phyloP scores from a whole-genome alignment of 768 basidiomycete genomes.

The Russula dissimulans region DNA sequence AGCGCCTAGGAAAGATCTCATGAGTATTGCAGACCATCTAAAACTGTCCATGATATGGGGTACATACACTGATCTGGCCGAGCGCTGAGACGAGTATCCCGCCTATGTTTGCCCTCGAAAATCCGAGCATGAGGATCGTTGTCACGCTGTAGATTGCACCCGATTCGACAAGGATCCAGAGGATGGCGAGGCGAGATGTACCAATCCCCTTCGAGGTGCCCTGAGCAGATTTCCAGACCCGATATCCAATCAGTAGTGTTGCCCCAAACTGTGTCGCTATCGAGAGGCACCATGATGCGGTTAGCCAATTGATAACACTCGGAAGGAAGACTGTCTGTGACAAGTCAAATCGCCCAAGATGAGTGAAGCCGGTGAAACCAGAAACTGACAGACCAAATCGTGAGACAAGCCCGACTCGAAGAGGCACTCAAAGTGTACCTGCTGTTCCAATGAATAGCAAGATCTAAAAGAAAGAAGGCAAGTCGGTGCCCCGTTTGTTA shows the following conservation, averaged over 20 bases:
- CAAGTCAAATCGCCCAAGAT: neutral
- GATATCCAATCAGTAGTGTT: slow-evolving; percentile 10
- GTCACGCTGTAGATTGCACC: slow-evolving; percentile 11
- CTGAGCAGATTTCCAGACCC: neutral
- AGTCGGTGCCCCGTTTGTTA: neutral
- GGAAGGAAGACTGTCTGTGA: neutral
- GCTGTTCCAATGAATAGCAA: neutral
- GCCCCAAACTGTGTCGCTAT: slow-evolving; percentile 12
- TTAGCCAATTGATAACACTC: slow-evolving; percentile 1
- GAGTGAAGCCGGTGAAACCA: neutral
- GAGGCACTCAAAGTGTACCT: neutral
- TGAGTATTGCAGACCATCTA: no score
- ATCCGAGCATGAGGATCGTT: slow-evolving; percentile 1
- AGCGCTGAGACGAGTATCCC: neutral
- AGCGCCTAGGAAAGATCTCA: neutral
- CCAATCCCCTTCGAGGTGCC: neutral
- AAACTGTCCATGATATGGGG: no score
- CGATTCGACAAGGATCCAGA: slow-evolving; percentile 15
- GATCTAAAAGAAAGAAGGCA: neutral
- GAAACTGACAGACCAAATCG: neutral
- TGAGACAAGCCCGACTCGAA: neutral
- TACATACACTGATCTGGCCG: slow-evolving; percentile 12
- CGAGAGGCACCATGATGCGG: slow-evolving; percentile 9
- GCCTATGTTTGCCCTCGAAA: neutral
- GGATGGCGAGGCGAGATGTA: neutral